These are phyloP conservation scores for Macrophomina tecta DNA, from an alignment of 2,329 filamentous ascomycete species.

Conservation along the genomic window DNA sequence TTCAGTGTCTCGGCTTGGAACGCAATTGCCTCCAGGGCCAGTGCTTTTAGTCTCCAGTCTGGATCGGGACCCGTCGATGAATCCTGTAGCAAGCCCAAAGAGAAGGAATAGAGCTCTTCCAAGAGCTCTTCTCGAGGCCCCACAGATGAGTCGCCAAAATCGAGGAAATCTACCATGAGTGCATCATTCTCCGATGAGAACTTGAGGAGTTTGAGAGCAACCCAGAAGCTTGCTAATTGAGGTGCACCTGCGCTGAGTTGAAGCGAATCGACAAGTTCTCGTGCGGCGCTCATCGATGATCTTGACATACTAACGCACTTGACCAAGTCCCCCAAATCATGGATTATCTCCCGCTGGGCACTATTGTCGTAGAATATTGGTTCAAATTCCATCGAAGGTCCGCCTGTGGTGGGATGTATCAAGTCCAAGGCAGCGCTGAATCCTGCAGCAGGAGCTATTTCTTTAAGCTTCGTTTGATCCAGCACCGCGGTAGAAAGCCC, in stretches of 20 bases:
- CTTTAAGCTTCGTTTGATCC: slow-evolving; percentile 20
- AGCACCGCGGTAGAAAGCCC: slow-evolving; percentile 65
- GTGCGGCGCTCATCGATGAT: slow-evolving; percentile 59
- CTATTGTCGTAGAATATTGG: slow-evolving; percentile 65
- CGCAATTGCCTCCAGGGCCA: slow-evolving; percentile 81
- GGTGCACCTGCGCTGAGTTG: slow-evolving; percentile 63
- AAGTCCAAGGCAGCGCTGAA: background rate
- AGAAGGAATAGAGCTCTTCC: slow-evolving; percentile 73
- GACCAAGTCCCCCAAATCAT: slow-evolving; percentile 64
- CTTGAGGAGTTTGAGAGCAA: slow-evolving; percentile 75
- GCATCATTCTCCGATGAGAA: slow-evolving; percentile 58
- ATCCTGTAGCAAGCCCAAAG: slow-evolving; percentile 65
- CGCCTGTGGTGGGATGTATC: background rate
- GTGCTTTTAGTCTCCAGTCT: slow-evolving; percentile 77
- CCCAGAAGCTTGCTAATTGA: slow-evolving; percentile 78
- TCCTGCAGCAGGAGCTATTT: background rate
- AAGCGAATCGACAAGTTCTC: slow-evolving; percentile 69
- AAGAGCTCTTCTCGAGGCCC: slow-evolving; percentile 43
- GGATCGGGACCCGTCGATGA: slow-evolving; percentile 42
- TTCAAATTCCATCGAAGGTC: slow-evolving; percentile 54
- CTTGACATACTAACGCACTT: slow-evolving; percentile 60
- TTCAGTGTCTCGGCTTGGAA: slow-evolving; percentile 73
- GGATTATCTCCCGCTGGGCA: slow-evolving; percentile 70
- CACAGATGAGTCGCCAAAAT: slow-evolving; percentile 48
- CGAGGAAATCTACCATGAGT: slow-evolving; percentile 71